A percentile compares a stretch with the other conserved stretches of the same genome.
phyloP scores from a whole-genome alignment of 352 stramenopile species.

The Globisporangium barbulae region DNA sequence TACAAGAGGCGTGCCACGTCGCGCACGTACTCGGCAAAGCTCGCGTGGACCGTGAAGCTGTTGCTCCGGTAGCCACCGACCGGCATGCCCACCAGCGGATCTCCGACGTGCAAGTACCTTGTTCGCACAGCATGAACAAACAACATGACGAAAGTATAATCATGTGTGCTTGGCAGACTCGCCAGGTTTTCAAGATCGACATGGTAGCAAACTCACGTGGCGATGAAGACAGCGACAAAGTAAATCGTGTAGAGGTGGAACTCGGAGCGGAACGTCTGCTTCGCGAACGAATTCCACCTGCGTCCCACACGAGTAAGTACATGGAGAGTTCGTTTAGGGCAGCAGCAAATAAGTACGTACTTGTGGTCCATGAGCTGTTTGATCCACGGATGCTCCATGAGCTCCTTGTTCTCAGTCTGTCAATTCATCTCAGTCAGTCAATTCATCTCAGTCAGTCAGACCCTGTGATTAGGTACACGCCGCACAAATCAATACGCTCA shows the following conservation, averaged over 20 bases:
- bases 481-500: background rate
- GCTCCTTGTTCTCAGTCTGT: conserved; percentile 75
- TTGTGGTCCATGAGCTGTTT: conserved; percentile 76
- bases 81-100: conserved; percentile 68
- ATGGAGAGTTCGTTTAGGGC: background rate
- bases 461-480: background rate
- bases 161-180: no score
- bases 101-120: conserved; percentile 73
- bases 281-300: conserved; percentile 77
- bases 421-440: background rate
- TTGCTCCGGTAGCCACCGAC: conserved; percentile 63
- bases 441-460: background rate
- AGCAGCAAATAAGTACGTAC: conserved; percentile 23
- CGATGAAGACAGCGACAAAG: conserved; percentile 68
- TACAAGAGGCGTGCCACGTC: conserved; percentile 54
- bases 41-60: conserved; percentile 40
- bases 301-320: background rate
- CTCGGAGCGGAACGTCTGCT: conserved; percentile 61
- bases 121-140: background rate
- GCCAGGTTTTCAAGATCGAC: background rate
- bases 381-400: conserved; percentile 77
- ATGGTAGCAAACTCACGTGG: conserved; percentile 39
- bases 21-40: conserved; percentile 52
- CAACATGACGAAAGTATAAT: background rate
- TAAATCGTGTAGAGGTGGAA: conserved; percentile 81